These are phyloP conservation scores for Mycena rebaudengoi DNA, from an alignment of 768 basidiomycete genomes.

Conservation along the genomic window DNA sequence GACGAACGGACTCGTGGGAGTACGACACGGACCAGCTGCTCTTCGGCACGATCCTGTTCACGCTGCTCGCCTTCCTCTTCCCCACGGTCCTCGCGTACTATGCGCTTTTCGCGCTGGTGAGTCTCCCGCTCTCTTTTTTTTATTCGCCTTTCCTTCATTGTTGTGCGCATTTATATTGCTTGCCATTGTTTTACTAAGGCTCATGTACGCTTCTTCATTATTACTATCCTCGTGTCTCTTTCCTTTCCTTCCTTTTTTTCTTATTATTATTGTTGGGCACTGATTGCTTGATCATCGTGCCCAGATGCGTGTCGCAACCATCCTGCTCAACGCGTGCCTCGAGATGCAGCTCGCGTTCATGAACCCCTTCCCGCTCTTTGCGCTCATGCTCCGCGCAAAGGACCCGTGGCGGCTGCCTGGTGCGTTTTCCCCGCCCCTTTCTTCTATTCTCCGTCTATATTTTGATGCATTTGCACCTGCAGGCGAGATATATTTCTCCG, in stretches of 20 bases:
- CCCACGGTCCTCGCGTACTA: constrained; percentile 92
- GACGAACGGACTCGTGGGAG: constrained; percentile 87
- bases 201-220: no score
- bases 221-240: no score
- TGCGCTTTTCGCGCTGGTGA: constrained; percentile 75
- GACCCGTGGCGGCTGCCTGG: constrained; percentile 88
- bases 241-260: no score
- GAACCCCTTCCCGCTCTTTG: constrained; percentile 94
- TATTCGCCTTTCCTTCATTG: no score
- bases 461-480: background rate
- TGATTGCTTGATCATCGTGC: no score
- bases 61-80: constrained; percentile 79
- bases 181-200: no score
- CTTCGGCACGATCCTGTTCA: constrained; percentile 92
- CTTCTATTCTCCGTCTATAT: background rate
- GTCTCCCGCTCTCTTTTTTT: constrained; percentile 14
- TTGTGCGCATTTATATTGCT: no score
- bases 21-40: constrained; percentile 94
- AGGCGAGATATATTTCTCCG: constrained; percentile 46
- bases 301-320: constrained; percentile 62
- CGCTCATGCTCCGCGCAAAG: constrained; percentile 83
- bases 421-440: constrained; percentile 35
- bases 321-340: constrained; percentile 67
- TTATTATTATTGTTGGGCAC: no score
- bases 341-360: constrained; percentile 79